These are phyloP conservation scores for Verticillium tricorpus DNA, from an alignment of 2,329 filamentous ascomycete species.

Conservation along the genomic window DNA sequence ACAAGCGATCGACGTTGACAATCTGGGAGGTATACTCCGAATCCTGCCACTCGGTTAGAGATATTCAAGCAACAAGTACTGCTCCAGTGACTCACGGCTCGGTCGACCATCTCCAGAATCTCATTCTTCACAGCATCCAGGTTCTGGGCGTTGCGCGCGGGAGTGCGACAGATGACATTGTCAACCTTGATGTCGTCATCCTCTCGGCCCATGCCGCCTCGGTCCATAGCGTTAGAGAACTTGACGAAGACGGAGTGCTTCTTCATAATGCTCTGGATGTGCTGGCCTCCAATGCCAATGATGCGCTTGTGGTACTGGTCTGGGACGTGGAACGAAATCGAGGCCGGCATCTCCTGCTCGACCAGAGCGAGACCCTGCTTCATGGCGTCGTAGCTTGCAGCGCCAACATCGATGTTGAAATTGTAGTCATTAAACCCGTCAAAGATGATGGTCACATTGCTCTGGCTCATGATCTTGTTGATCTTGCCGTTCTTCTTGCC, in stretches of 20 bases:
- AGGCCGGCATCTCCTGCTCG: constrained; percentile 98
- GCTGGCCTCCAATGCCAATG: constrained; percentile 95
- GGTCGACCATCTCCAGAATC: constrained; percentile 99
- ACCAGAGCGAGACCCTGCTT: constrained; percentile 89
- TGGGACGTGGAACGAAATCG: constrained; percentile 97
- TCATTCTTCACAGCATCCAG: constrained; percentile 97
- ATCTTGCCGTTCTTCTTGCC: constrained; percentile 99
- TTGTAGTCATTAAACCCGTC: constrained; percentile 99
- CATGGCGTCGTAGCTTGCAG: constrained; percentile 86
- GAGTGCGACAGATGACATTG: constrained; percentile 97
- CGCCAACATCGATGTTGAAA: constrained; percentile 98
- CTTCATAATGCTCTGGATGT: constrained; percentile 99
- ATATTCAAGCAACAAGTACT: background rate
- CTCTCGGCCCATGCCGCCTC: constrained; percentile 84
- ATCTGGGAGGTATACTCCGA: constrained; percentile 95
- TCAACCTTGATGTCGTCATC: constrained; percentile 98
- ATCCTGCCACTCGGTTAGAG: constrained; percentile 49
- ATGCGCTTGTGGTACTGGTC: constrained; percentile 99
- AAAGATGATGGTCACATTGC: constrained; percentile 98
- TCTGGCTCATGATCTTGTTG: constrained; percentile 99
- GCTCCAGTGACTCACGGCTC: constrained; percentile 57
- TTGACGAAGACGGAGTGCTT: constrained; percentile 99
- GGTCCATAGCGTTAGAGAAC: constrained; percentile 98
- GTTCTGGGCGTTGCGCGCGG: constrained; percentile 93
- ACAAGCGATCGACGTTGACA: constrained; percentile 88